Base-by-base conservation (phyloP, 176 grass and related monocot genomes). In the Carex scoparia region DNA sequence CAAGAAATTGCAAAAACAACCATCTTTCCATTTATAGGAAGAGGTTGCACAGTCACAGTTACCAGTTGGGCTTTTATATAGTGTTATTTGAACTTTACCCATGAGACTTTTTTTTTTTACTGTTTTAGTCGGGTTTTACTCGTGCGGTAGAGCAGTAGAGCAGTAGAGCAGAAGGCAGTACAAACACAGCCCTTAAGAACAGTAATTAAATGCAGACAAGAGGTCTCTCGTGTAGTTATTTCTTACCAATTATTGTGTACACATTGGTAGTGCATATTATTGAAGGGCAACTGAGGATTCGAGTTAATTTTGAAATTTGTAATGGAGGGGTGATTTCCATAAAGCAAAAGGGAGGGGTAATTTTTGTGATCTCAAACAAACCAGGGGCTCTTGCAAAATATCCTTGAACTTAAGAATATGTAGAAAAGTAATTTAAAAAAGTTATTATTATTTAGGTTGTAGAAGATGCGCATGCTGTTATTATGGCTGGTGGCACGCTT, bases 401-500 rank as follows among this genome's bases (percentile, higher is more conserved):
- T 19, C 11, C 4, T 44, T 62, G 18, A 42, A 61, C 60, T 81
- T 81, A 27, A 23, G 6, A 13, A 62, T 35, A 33, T 37, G 40
- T 75, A 28, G 40, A 74, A 23, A 80, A 60, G 28, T 61, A 15
- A 84, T 79, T 44, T 15, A 0, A 49, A 62, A 3, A 86, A 7
- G 82, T 66, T 70, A 55, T 74, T 53, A 32, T 90, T 53, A 32
- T 90, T 60, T 79, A 94, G 95, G 82, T 98, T 37, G 85, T 77
- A 65, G 55, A 65, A 84, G 91, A 93, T 83, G 88, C 91, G 53
- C 68, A 93, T 88, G 91, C 88, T 87, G 85, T 98, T 68, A 86
- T 98, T 86, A 68, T 98, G 85, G 85, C 89, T 76, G 95, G 92
- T 76, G 95, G 95, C 37, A 98, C 95, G 30, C 91, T 98, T 56